A percentile compares a stretch with the other conserved stretches of the same genome.
Evolutionary conservation across 1,139 yeast species (phyloP).

Genomic region (Blastobotrys elegans): DNA sequence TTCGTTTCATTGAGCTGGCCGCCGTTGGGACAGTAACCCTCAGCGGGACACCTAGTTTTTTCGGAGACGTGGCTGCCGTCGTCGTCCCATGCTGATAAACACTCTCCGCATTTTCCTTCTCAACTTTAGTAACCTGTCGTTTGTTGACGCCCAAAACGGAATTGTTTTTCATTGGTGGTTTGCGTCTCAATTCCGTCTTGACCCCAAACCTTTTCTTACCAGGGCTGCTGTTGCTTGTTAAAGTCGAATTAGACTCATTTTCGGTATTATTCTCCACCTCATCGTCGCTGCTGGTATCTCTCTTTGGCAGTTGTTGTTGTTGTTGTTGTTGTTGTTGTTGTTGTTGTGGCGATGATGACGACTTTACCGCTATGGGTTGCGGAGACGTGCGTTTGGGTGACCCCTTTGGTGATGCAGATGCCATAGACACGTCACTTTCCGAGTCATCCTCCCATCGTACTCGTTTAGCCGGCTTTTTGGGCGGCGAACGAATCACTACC

Average conservation of each 20-base stretch:
- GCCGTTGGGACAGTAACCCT: conserved; percentile 21
- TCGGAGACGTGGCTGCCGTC: background rate
- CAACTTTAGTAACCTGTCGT: conserved; percentile 16
- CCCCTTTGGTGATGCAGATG: too few relatives aligned
- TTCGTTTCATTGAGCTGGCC: conserved; percentile 23
- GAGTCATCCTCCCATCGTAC: conserved; percentile 30
- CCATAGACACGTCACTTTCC: conserved; percentile 9
- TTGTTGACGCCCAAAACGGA: conserved; percentile 21
- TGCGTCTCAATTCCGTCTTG: conserved; percentile 22
- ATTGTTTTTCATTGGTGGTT: conserved; percentile 8
- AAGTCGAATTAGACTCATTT: too few relatives aligned
- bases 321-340: too few relatives aligned
- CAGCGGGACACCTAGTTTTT: conserved; percentile 14
- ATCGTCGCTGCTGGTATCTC: too few relatives aligned
- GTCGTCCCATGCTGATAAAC: background rate
- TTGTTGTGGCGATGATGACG: too few relatives aligned
- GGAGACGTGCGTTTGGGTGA: too few relatives aligned
- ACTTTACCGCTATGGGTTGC: too few relatives aligned
- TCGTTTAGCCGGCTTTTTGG: conserved; percentile 25
- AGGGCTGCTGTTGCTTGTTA: background rate
- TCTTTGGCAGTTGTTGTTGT: too few relatives aligned
- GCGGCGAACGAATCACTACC: conserved; percentile 23
- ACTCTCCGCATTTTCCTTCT: conserved; percentile 20
- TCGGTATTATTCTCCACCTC: background rate
- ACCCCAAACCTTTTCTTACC: conserved; percentile 22